Evolutionary conservation across 1,284 basidiomycete species (phyloP).

Genomic region (Cryptococcus neoformans): DNA sequence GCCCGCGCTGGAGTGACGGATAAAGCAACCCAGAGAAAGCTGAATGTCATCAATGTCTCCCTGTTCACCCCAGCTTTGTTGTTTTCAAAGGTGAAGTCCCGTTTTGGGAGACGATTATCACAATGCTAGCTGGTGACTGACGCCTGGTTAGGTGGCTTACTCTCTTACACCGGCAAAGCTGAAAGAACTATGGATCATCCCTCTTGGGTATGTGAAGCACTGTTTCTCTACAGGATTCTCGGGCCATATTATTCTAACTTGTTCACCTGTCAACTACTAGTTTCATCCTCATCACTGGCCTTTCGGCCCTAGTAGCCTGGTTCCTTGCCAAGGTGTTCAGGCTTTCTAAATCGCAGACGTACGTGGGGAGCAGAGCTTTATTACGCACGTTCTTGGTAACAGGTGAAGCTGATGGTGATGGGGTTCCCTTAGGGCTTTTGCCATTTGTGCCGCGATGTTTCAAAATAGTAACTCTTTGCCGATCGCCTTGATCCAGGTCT

Average conservation of each 20-base stretch:
- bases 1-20: constrained; percentile 77
- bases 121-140: background rate
- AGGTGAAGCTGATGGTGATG: background rate
- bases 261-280: constrained; percentile 12
- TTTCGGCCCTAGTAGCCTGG: constrained; percentile 56
- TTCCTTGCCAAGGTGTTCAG: constrained; percentile 45
- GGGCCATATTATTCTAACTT: background rate
- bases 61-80: constrained; percentile 89
- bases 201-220: constrained; percentile 62
- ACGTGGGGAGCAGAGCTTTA: constrained; percentile 5
- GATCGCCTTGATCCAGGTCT: constrained; percentile 64
- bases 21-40: constrained; percentile 76
- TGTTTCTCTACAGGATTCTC: background rate
- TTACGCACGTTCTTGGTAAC: background rate
- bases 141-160: constrained; percentile 40
- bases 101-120: constrained; percentile 60
- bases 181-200: constrained; percentile 86
- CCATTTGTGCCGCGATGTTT: constrained; percentile 65
- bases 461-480: constrained; percentile 77
- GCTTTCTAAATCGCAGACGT: constrained; percentile 50
- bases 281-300: constrained; percentile 66
- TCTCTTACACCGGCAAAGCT: constrained; percentile 63
- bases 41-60: constrained; percentile 60
- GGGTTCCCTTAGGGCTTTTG: constrained; percentile 62
- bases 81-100: constrained; percentile 73